Conservation (phyloP, 2,329 filamentous ascomycete species). For the Shiraia sp. region DNA sequence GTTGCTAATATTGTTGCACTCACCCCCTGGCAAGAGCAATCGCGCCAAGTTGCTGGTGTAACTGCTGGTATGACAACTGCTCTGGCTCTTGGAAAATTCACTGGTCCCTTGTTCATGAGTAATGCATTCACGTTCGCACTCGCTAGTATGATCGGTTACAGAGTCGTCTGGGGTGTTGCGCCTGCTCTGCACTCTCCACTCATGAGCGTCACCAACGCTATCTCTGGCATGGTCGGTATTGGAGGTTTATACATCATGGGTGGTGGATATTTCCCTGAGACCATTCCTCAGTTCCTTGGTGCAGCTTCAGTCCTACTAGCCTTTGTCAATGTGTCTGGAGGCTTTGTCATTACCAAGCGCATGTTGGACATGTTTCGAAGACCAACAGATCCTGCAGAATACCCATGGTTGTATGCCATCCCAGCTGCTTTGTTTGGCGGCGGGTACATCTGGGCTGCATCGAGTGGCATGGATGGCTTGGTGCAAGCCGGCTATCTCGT, state of each 20-base stretch:
- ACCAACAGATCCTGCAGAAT: constrained; percentile 84
- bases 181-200: constrained; percentile 85
- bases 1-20: constrained; percentile 65
- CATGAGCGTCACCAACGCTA: constrained; percentile 93
- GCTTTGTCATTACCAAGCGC: constrained; percentile 88
- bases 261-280: constrained; percentile 65
- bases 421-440: constrained; percentile 78
- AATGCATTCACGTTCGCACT: constrained; percentile 85
- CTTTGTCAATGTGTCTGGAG: constrained; percentile 86
- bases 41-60: constrained; percentile 73
- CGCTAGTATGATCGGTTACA: constrained; percentile 83
- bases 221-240: constrained; percentile 85
- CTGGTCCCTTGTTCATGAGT: constrained; percentile 80
- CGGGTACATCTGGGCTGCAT: constrained; percentile 78
- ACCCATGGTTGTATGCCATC: constrained; percentile 82
- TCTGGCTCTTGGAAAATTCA: constrained; percentile 77
- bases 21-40: constrained; percentile 80
- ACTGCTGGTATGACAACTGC: constrained; percentile 78
- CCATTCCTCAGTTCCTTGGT: constrained; percentile 76
- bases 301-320: constrained; percentile 80
- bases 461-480: constrained; percentile 79
- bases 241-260: constrained; percentile 89
- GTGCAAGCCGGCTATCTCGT: constrained; percentile 87
- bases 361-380: constrained; percentile 74
- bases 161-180: constrained; percentile 83